Percentiles rank a stretch among this genome's conserved stretches.
These are phyloP conservation scores for Lithocarpus polystachyus DNA, from an alignment of 306 rosid genomes.

Conservation along the genomic window DNA sequence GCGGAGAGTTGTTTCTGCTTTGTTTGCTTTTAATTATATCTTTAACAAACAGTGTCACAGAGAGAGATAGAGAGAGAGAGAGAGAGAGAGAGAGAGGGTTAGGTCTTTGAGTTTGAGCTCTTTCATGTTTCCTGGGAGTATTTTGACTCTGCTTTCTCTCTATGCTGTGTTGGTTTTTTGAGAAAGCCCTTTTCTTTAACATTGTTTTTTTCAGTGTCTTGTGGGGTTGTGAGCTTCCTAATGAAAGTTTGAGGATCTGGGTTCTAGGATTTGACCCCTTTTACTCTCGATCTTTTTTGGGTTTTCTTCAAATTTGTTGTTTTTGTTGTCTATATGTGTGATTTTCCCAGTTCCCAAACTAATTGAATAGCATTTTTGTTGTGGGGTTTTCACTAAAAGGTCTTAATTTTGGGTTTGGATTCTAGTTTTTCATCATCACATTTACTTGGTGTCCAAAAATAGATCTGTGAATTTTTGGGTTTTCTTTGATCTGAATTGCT, in stretches of 20 bases:
- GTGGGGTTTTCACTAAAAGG: constrained; percentile 13
- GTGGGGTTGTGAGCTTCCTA: not conserved
- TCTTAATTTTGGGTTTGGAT: not conserved
- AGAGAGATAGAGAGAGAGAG: constrained; percentile 14
- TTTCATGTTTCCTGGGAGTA: constrained; percentile 16
- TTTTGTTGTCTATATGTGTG: constrained; percentile 1
- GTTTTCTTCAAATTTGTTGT: constrained; percentile 16
- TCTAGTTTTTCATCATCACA: not conserved
- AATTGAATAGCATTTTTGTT: constrained; percentile 14
- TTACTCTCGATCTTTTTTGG: constrained; percentile 33
- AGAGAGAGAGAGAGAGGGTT: not conserved
- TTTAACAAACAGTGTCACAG: not conserved
- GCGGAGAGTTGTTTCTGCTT: constrained; percentile 18
- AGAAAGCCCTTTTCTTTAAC: not conserved
- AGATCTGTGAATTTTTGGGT: constrained; percentile 21
- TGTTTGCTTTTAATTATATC: constrained; percentile 36
- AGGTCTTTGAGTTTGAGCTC: constrained; percentile 15
- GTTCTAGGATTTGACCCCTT: constrained; percentile 58
- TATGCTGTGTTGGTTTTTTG: not conserved
- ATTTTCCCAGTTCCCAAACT: too few species aligned
- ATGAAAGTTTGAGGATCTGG: constrained; percentile 67
- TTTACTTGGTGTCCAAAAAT: not conserved
- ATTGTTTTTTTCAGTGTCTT: constrained; percentile 25
- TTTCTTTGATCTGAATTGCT: constrained; percentile 24
- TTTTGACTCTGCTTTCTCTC: not conserved